Evolutionary conservation across 192 early-diverging fungal species (phyloP), one percentile per base, ranked within the genome.

Genomic region (Chytriomyces sp.): DNA sequence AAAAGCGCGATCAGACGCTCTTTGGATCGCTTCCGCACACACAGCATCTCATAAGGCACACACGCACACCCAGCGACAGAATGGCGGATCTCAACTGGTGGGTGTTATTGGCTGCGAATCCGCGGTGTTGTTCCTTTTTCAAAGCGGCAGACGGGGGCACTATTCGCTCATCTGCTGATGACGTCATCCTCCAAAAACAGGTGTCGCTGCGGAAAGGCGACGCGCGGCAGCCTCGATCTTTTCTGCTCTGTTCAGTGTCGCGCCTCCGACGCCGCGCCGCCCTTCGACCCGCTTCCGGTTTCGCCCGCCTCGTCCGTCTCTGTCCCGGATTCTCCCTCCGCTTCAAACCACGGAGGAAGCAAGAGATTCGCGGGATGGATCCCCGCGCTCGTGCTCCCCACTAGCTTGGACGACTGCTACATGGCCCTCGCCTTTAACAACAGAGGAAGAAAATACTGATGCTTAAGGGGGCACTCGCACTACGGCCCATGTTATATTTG

Each of bases 21-120:
- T 22, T 49, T 49, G 12, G 44, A 12, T 49, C 44, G n/a, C 44
- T 49, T 49, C 44, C 14, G 44, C 44, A n/a, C 22, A 14, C 44
- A 1, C 44, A 14, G 14, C 22, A n/a, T 49, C 44, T 22, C n/a
- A 17, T 2, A 19, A 10, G 14, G 19, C 19, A 34, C 60, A 14
- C 33, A 22, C 31, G 38, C 59, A 37, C 31, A 61, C 59, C 2
- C 31, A 36, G 33, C 31, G 33, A 6, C 8, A 12, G 12, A 12
- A 41, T 52, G 63, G 49, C 63, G 14, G 63, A 65, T 41, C 39
- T 49, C 44, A 49, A 49, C 44, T 49, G 44, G 63, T 65, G 40
- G 17, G 41, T 10, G n/a, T 26, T 10, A 26, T 31, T 31, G 37
- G 10, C 8, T 28, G 8, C 30, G 7, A 10, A 61, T 1, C 22